Base-by-base conservation (phyloP, 306 rosid species). In the Prinsepia uniflora region DNA sequence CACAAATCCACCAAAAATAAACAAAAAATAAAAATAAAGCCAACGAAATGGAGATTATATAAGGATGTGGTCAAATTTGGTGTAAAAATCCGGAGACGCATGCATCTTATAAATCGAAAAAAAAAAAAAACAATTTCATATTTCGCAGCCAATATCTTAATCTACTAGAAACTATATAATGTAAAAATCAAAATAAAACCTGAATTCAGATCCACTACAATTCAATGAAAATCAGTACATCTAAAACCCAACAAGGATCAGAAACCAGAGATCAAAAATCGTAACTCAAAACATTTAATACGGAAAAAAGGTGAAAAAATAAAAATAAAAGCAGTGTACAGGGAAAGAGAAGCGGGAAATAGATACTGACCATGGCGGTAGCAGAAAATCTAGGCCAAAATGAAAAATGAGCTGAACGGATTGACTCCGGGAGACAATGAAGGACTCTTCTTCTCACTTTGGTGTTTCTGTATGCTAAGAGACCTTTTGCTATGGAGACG, bases 301-400 rank as follows among this genome's bases (percentile, higher is more conserved):
- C 10, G 2, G 5, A 24, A 52, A 7, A 49, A 49, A 20, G 4
- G 15, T 5, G 6, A 18, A 19, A 30, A 4, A 5, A 13, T 5
- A n/a, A n/a, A 65, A 20, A 14, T 6, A 3, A n/a, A 34, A 39
- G 5, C 54, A 34, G 8, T 11, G 36, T 5, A 14, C 8, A 42
- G 64, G 50, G 62, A 34, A 18, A 15, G 6, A 49, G 49, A 34
- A 24, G 5, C 4, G 20, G 66, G 8, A 22, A 36, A 19, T 0
- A 18, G 56, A 65, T 18, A 22, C 75, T 46, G 47, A 80, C 84
- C 84, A 80, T 80, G 40, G 55, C 34, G 57, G 59, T 43, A 8
- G 73, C 74, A 70, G 83, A 49, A 65, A 69, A 67, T 69, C 40
- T 22, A n/a, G 47, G 9, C 36, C 63, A 30, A 56, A 17, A 58